Evolutionary conservation across 108 stramenopile genomes (phyloP).

Genomic region (Nannochloropsis gaditana): DNA sequence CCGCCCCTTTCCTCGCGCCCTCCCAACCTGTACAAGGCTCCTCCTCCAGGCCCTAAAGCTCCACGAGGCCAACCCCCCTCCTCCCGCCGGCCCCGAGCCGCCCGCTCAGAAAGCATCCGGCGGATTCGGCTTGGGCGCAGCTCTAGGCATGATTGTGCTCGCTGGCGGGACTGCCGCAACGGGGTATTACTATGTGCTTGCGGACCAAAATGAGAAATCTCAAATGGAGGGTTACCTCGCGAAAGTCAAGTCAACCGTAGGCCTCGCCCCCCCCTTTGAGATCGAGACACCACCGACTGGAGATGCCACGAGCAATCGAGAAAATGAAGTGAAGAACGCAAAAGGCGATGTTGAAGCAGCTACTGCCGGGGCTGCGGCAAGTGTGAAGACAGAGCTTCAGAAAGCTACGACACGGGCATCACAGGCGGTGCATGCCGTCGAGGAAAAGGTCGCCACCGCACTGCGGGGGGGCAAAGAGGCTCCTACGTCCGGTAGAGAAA

Average conservation of each 20-base stretch:
- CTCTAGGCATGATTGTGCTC: neutral
- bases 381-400: conserved; percentile 1
- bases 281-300: neutral
- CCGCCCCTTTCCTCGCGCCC: neutral
- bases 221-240: neutral
- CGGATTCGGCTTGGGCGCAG: neutral
- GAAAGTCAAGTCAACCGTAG: neutral
- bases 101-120: neutral
- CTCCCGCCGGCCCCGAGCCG: neutral
- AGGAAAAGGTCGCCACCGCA: neutral
- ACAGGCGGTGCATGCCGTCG: neutral
- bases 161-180: conserved; percentile 11
- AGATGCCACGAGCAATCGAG: neutral
- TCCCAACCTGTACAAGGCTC: neutral
- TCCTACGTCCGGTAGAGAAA: too few species aligned
- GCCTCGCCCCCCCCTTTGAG: neutral
- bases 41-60: neutral
- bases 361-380: neutral
- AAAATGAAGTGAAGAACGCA: neutral
- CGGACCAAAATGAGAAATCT: neutral
- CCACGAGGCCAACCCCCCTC: neutral
- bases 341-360: neutral
- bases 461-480: neutral
- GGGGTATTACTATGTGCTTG: conserved; percentile 7
- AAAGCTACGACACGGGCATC: neutral